Conservation (phyloP, 2,329 filamentous ascomycete genomes). For the Phaeomoniella chlamydospora region DNA sequence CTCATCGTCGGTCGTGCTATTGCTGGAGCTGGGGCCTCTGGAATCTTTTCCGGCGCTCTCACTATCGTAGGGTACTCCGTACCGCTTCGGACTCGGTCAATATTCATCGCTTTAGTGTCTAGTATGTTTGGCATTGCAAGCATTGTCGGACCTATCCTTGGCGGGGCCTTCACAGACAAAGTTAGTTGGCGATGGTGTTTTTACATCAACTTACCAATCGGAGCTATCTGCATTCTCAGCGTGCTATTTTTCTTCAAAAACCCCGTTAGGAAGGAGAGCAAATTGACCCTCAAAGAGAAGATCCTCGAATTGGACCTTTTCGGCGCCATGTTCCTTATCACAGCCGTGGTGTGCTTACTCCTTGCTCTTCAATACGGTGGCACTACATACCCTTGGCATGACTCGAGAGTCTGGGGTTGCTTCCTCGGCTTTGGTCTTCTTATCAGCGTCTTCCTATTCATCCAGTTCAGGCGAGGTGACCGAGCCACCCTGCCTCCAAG, state of each 20-base stretch:
- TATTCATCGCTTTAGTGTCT: slow-evolving; percentile 33
- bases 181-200: slow-evolving; percentile 35
- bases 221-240: slow-evolving; percentile 13
- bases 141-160: slow-evolving; percentile 32
- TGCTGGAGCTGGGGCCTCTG: slow-evolving; percentile 34
- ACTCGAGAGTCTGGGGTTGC: slow-evolving; percentile 34
- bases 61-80: slow-evolving; percentile 30
- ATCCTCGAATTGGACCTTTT: slow-evolving; percentile 32
- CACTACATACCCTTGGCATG: slow-evolving; percentile 34
- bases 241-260: slow-evolving; percentile 15
- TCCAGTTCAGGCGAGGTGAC: slow-evolving; percentile 3
- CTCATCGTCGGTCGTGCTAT: slow-evolving; percentile 38
- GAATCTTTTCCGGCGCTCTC: slow-evolving; percentile 34
- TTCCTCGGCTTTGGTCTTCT: slow-evolving; percentile 35
- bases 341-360: slow-evolving; percentile 37
- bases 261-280: slow-evolving; percentile 5
- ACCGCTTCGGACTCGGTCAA: slow-evolving; percentile 28
- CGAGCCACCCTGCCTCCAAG: slow-evolving; percentile 12
- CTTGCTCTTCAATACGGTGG: slow-evolving; percentile 46
- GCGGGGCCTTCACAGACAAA: slow-evolving; percentile 29
- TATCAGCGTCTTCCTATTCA: slow-evolving; percentile 12
- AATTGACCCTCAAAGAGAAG: slow-evolving; percentile 10
- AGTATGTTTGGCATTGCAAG: slow-evolving; percentile 33
- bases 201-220: slow-evolving; percentile 39
- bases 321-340: slow-evolving; percentile 36